Percentiles rank a stretch among this genome's conserved stretches.
Conservation (phyloP, 2,329 filamentous ascomycete species). For the Dendryphion nanum region DNA sequence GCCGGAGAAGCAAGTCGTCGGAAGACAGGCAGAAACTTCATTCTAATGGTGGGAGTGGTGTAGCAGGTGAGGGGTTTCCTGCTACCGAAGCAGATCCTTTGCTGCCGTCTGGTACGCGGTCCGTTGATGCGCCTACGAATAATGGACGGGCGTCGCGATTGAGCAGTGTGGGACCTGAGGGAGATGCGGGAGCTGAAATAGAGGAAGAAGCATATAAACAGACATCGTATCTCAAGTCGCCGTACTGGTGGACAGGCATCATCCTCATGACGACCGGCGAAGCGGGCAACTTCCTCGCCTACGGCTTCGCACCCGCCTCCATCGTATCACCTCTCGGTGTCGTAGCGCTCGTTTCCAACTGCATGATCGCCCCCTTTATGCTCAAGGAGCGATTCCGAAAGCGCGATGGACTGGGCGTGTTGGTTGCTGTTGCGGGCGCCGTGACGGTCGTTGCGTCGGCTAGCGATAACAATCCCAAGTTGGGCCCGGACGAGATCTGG, state of each 20-base stretch:
- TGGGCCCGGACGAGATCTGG: constrained; percentile 89
- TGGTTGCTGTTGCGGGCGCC: constrained; percentile 82
- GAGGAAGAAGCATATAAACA: constrained; percentile 45
- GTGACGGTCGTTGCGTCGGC: constrained; percentile 93
- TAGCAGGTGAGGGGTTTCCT: constrained; percentile 9
- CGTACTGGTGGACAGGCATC: constrained; percentile 96
- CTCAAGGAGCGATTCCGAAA: constrained; percentile 86
- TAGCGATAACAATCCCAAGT: constrained; percentile 81
- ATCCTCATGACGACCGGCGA: constrained; percentile 91
- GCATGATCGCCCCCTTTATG: constrained; percentile 90
- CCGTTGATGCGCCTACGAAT: background rate
- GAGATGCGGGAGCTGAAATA: constrained; percentile 37
- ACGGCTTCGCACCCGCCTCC: constrained; percentile 94
- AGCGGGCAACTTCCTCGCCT: constrained; percentile 93
- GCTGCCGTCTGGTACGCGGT: constrained; percentile 8
- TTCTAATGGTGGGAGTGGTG: constrained; percentile 6
- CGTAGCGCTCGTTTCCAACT: constrained; percentile 95
- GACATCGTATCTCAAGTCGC: constrained; percentile 80
- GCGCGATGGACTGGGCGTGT: constrained; percentile 82
- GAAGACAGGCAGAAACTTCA: constrained; percentile 22
- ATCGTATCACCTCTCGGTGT: constrained; percentile 96
- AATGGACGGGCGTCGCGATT: background rate
- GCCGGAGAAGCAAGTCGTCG: constrained; percentile 35
- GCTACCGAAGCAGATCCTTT: constrained; percentile 37
- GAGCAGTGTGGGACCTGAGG: background rate